A percentile compares a stretch with the other conserved stretches of the same genome.
Evolutionary conservation across 768 basidiomycete species (phyloP).

Genomic region (Chalciporus pseudorubinellus): DNA sequence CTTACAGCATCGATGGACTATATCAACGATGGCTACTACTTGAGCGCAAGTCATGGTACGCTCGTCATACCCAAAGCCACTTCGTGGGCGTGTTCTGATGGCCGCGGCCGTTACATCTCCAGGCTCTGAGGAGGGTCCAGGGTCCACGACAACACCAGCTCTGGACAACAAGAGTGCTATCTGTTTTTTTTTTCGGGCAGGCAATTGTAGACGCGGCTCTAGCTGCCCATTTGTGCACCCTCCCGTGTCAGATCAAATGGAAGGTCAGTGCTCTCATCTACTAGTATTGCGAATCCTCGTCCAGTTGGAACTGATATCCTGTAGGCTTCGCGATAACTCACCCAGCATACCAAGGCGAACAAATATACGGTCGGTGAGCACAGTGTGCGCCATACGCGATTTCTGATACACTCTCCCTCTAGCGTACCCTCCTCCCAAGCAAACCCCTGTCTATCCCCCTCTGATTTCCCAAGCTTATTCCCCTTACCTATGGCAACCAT

Average conservation of each 20-base stretch:
- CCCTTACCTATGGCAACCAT: conserved; percentile 30
- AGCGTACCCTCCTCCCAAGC: conserved; percentile 19
- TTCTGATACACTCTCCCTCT: conserved; percentile 5
- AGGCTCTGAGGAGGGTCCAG: conserved; percentile 13
- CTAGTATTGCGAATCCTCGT: not conserved
- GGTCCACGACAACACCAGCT: not conserved
- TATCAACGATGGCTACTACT: conserved; percentile 15
- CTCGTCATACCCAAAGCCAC: not conserved
- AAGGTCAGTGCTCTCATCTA: conserved; percentile 15
- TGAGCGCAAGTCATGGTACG: conserved; percentile 17
- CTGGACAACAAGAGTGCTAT: conserved; percentile 7
- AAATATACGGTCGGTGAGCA: conserved; percentile 17
- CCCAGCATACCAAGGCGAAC: conserved; percentile 14
- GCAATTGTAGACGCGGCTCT: conserved; percentile 27
- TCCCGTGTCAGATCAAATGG: conserved; percentile 3
- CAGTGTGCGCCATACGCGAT: not conserved
- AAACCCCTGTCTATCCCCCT: conserved; percentile 21
- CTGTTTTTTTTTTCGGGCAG: conserved; percentile 27
- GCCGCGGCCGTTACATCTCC: conserved; percentile 9
- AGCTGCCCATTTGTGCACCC: conserved; percentile 26
- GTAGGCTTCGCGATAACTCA: conserved; percentile 10
- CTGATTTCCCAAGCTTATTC: conserved; percentile 13
- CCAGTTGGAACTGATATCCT: conserved; percentile 9
- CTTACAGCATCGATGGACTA: conserved; percentile 9
- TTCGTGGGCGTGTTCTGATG: conserved; percentile 1